These are phyloP conservation scores for Lecanicillium sp. DNA, from an alignment of 2,329 filamentous ascomycete species.

Conservation along the genomic window DNA sequence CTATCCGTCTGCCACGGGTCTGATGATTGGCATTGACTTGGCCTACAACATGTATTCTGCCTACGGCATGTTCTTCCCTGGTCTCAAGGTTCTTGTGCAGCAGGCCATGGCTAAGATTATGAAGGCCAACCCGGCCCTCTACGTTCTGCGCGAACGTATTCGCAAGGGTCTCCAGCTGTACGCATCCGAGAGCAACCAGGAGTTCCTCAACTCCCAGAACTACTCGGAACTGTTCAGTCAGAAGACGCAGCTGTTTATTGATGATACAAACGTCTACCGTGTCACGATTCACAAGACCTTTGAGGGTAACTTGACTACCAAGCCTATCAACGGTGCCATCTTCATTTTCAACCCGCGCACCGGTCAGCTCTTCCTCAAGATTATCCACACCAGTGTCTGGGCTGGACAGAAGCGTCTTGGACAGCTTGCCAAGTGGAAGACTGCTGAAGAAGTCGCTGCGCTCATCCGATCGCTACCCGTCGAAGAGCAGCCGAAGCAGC, in stretches of 20 bases:
- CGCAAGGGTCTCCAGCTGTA: conserved; percentile 97
- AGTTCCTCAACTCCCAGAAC: conserved; percentile 98
- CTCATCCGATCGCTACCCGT: conserved; percentile 92
- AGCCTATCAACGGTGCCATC: conserved; percentile 98
- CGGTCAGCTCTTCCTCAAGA: conserved; percentile 95
- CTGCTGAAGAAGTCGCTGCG: conserved; percentile 97
- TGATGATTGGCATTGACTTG: conserved; percentile 97
- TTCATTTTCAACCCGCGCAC: conserved; percentile 99
- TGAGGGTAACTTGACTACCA: conserved; percentile 96
- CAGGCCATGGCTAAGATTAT: conserved; percentile 99
- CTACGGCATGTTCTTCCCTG: conserved; percentile 98
- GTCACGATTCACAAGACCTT: conserved; percentile 99
- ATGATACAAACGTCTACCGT: conserved; percentile 98
- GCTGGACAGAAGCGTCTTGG: conserved; percentile 98
- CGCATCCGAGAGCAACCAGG: conserved; percentile 96
- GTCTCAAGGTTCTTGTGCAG: conserved; percentile 88
- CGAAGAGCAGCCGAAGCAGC: conserved; percentile 97
- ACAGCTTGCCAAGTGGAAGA: conserved; percentile 98
- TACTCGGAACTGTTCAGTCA: conserved; percentile 99
- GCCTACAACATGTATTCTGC: conserved; percentile 98
- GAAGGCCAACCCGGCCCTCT: conserved; percentile 97
- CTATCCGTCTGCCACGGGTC: conserved; percentile 90
- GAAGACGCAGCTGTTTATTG: conserved; percentile 97
- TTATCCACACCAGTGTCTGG: conserved; percentile 99
- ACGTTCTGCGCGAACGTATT: conserved; percentile 95